A percentile compares a stretch with the other conserved stretches of the same genome.
Conservation (phyloP, 305 asterid genomes). For the Salvia sclarea region DNA sequence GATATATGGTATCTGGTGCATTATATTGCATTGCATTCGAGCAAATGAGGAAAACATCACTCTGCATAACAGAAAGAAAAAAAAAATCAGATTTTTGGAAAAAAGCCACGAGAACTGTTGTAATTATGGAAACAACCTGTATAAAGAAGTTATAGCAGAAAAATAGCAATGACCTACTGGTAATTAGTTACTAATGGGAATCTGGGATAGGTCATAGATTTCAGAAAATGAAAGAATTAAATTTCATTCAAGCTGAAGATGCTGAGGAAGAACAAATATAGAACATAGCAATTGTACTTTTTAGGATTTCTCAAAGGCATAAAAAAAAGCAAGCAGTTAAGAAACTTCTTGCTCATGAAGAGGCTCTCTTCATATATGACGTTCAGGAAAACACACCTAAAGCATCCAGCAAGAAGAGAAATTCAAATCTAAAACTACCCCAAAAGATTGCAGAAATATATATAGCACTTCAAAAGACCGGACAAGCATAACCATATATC, state of each 20-base stretch:
- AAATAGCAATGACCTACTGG: conserved; percentile 4
- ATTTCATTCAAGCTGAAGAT: conserved; percentile 5
- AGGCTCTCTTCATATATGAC: neutral
- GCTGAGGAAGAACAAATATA: neutral
- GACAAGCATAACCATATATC: neutral
- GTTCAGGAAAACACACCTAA: neutral
- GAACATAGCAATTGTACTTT: neutral
- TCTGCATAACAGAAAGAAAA: conserved; percentile 50
- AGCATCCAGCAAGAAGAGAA: conserved; percentile 16
- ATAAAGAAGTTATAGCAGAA: neutral
- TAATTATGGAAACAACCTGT: neutral
- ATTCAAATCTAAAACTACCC: neutral
- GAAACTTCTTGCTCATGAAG: neutral
- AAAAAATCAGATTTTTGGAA: neutral
- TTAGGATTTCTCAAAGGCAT: neutral
- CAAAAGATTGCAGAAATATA: neutral
- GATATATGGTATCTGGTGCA: conserved; percentile 81
- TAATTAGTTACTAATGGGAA: neutral
- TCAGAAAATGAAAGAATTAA: neutral
- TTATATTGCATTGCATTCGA: conserved; percentile 96
- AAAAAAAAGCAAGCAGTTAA: conserved; percentile 14
- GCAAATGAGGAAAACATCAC: conserved; percentile 82
- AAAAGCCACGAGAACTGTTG: neutral
- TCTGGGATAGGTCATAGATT: too few relatives aligned
- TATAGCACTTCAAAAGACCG: neutral